Percentiles rank a stretch among this genome's conserved stretches.
phyloP scores from a whole-genome alignment of 2,329 filamentous ascomycete species.

The Fusarium chlamydosporum region DNA sequence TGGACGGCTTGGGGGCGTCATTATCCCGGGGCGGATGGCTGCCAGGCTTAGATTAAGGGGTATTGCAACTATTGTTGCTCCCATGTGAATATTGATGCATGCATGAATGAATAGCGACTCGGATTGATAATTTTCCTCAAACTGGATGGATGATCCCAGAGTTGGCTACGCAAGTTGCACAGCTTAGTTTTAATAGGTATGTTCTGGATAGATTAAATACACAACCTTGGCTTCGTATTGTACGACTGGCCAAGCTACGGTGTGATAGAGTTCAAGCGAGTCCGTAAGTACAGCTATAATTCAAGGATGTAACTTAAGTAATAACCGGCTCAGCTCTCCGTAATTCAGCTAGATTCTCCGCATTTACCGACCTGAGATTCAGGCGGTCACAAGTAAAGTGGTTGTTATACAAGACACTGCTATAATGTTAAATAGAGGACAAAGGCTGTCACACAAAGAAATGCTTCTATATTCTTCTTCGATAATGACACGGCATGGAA shows the following conservation, averaged over 20 bases:
- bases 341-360: conserved; percentile 33
- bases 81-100: conserved; percentile 11
- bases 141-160: conserved; percentile 7
- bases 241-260: background rate
- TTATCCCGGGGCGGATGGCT: conserved; percentile 55
- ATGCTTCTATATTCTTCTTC: conserved; percentile 9
- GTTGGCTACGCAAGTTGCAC: conserved; percentile 10
- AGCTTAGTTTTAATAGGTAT: conserved; percentile 13
- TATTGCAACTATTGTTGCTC: background rate
- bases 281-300: background rate
- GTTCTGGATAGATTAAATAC: too few relatives aligned
- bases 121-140: background rate
- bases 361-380: conserved; percentile 33
- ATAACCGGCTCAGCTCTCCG: conserved; percentile 30
- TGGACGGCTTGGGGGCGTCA: conserved; percentile 54
- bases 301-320: conserved; percentile 10
- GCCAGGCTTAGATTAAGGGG: conserved; percentile 54
- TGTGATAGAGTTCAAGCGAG: conserved; percentile 1
- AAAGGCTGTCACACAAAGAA: conserved; percentile 14
- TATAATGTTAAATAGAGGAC: conserved; percentile 16
- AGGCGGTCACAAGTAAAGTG: conserved; percentile 24
- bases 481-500: conserved; percentile 7
- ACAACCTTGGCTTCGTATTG: conserved; percentile 5
- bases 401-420: conserved; percentile 22
- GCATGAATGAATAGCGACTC: conserved; percentile 1